Evolutionary conservation across 2,329 filamentous ascomycete species (phyloP).

Genomic region (Didymella keratinophila): DNA sequence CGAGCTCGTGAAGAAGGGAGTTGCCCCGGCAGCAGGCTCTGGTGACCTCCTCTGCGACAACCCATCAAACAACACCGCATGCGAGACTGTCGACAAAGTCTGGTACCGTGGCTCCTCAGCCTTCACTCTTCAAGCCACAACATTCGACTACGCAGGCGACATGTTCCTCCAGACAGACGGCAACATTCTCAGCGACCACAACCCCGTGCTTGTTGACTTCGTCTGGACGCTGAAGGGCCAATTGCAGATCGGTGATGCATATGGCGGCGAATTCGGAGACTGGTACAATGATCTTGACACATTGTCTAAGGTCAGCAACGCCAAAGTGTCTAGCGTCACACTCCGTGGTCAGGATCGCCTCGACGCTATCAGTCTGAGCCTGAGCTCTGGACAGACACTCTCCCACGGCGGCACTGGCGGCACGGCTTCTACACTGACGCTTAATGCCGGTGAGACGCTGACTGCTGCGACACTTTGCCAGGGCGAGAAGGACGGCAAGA

Average conservation of each 20-base stretch:
- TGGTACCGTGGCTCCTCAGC: constrained; percentile 64
- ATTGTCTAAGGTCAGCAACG: constrained; percentile 45
- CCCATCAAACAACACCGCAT: constrained; percentile 60
- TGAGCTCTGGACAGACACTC: constrained; percentile 59
- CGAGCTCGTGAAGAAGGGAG: constrained; percentile 54
- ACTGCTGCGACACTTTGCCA: constrained; percentile 60
- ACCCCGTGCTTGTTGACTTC: constrained; percentile 67
- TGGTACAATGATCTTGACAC: constrained; percentile 65
- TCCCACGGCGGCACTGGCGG: constrained; percentile 65
- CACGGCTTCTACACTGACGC: constrained; percentile 51
- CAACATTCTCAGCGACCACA: constrained; percentile 68
- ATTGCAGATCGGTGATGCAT: constrained; percentile 48
- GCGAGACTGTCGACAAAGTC: constrained; percentile 73
- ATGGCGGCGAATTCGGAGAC: constrained; percentile 59
- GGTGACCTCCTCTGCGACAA: constrained; percentile 62
- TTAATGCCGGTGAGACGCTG: constrained; percentile 61
- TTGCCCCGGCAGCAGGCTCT: constrained; percentile 33
- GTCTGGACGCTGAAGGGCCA: constrained; percentile 32
- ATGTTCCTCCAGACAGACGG: constrained; percentile 67
- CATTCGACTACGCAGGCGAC: constrained; percentile 63
- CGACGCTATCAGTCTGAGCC: constrained; percentile 59
- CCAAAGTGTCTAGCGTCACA: constrained; percentile 51
- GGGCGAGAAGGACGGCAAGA: constrained; percentile 55
- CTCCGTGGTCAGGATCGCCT: constrained; percentile 61
- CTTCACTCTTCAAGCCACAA: constrained; percentile 57